Conservation (phyloP, 2,329 filamentous ascomycete genomes). For the Orbilia blumenaviensis region DNA sequence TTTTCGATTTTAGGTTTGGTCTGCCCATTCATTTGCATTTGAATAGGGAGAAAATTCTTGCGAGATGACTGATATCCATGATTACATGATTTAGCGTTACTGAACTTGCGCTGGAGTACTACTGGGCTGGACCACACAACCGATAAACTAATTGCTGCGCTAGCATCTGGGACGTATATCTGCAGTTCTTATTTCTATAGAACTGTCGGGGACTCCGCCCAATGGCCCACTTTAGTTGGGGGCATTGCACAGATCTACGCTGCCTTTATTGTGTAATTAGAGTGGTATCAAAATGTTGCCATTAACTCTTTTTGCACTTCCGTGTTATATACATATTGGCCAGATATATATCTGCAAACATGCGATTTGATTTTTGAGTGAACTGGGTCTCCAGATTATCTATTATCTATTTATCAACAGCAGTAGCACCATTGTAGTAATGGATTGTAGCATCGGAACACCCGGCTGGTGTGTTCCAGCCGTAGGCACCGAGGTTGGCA, state of each 20-base stretch:
- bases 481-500: slow-evolving; percentile 70
- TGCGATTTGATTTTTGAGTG: too few relatives aligned
- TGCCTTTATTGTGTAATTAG: slow-evolving; percentile 4
- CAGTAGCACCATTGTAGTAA: slow-evolving; percentile 60
- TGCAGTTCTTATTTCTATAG: slow-evolving; percentile 34
- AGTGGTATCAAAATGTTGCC: background rate
- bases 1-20: slow-evolving; percentile 27
- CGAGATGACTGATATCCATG: background rate
- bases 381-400: too few relatives aligned
- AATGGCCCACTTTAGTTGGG: slow-evolving; percentile 33
- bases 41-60: background rate
- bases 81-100: background rate
- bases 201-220: slow-evolving; percentile 25
- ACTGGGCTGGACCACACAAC: slow-evolving; percentile 13
- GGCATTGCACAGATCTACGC: slow-evolving; percentile 26
- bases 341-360: too few relatives aligned
- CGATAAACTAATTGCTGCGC: slow-evolving; percentile 23
- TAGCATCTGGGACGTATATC: slow-evolving; percentile 25
- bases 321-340: too few relatives aligned
- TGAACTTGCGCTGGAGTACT: slow-evolving; percentile 29
- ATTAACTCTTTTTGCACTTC: background rate
- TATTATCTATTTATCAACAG: too few relatives aligned
- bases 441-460: slow-evolving; percentile 69
- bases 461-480: slow-evolving; percentile 68
- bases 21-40: background rate